Evolutionary conservation across 495 filamentous ascomycete genomes (phyloP).

Genomic region (Podospora tetraspora): DNA sequence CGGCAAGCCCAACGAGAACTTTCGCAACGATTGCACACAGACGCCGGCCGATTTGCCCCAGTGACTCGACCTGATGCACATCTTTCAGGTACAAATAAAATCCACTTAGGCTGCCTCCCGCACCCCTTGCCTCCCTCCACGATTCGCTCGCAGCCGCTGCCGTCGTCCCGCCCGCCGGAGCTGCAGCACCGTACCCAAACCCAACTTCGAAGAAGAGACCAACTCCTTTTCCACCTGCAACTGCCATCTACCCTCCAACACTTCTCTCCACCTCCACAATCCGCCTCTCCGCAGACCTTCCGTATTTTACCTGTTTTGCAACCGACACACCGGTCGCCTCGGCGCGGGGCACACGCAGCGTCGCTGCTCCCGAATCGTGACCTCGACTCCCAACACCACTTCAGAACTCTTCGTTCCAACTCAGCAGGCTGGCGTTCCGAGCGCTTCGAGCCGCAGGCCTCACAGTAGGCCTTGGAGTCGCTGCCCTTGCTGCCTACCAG

Average conservation of each 20-base stretch:
- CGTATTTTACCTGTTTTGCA: background rate
- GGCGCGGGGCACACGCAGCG: no score
- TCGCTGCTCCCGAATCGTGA: background rate
- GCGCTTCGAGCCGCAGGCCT: constrained; percentile 44
- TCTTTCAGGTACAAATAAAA: background rate
- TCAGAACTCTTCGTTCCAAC: background rate
- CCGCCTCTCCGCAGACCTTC: background rate
- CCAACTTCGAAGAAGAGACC: background rate
- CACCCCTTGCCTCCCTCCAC: background rate
- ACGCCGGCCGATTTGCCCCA: background rate
- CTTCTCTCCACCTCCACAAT: background rate
- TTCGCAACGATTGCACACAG: background rate
- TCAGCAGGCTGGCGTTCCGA: constrained; percentile 43
- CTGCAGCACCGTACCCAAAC: background rate
- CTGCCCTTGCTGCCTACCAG: constrained; percentile 44
- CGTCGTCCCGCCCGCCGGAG: background rate
- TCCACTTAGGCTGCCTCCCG: background rate
- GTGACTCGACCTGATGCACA: background rate
- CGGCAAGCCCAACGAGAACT: background rate
- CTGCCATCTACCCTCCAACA: background rate
- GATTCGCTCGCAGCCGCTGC: background rate
- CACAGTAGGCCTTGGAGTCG: constrained; percentile 45
- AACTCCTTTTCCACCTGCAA: background rate
- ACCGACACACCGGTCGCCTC: background rate
- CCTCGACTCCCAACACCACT: background rate